A percentile compares a stretch with the other conserved stretches of the same genome.
Conservation (phyloP, 768 basidiomycete genomes). For the Tylopilus sp. region DNA sequence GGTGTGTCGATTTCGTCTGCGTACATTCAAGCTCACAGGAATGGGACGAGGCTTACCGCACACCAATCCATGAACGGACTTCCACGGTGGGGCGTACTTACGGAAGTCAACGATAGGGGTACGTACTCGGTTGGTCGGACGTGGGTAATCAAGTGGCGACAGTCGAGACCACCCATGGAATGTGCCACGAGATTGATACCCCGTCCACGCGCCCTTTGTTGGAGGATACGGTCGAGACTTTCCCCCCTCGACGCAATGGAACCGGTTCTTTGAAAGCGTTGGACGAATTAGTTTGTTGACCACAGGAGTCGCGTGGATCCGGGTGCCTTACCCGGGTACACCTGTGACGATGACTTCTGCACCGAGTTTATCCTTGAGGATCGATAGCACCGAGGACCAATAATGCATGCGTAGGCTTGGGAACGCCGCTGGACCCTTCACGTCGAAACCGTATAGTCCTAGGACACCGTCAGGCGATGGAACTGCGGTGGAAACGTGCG, state of each 20-base stretch:
- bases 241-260: constrained; percentile 81
- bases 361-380: constrained; percentile 76
- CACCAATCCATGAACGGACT: constrained; percentile 99
- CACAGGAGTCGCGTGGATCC: background rate
- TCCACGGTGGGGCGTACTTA: constrained; percentile 93
- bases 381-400: constrained; percentile 84
- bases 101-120: constrained; percentile 82
- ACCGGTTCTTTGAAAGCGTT: constrained; percentile 63
- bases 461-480: constrained; percentile 4
- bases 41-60: constrained; percentile 46
- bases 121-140: constrained; percentile 78
- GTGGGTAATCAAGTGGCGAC: constrained; percentile 86
- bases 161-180: constrained; percentile 97
- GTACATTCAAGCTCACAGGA: constrained; percentile 3
- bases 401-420: constrained; percentile 88
- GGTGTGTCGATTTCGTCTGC: constrained; percentile 15
- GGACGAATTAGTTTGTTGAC: background rate
- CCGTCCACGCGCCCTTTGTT: constrained; percentile 61
- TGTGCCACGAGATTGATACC: constrained; percentile 94
- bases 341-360: constrained; percentile 96
- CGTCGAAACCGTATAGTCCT: constrained; percentile 96
- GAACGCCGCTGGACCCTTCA: constrained; percentile 77
- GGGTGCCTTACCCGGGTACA: constrained; percentile 90
- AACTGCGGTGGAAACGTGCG: background rate
- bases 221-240: constrained; percentile 69